Conservation (phyloP, 768 basidiomycete species). For the Naematelia encephala region DNA sequence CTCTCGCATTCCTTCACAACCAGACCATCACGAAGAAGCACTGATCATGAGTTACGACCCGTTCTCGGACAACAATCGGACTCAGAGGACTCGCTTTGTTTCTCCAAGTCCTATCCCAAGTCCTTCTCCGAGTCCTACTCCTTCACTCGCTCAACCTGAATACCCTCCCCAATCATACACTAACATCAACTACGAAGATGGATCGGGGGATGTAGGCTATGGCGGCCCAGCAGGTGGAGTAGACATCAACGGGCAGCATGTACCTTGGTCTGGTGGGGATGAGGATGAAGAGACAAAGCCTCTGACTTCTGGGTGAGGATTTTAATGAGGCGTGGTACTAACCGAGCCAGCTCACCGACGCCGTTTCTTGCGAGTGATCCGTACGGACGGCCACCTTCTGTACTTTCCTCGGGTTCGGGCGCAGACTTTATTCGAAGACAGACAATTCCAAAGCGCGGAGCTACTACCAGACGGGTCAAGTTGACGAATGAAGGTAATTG, state of each 20-base stretch:
- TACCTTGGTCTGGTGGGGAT: conserved; percentile 36
- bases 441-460: conserved; percentile 75
- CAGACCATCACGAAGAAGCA: too few relatives aligned
- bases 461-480: conserved; percentile 86
- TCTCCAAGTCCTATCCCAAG: not conserved
- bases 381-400: not conserved
- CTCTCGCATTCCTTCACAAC: too few relatives aligned
- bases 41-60: not conserved
- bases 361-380: conserved; percentile 5
- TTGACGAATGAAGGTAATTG: conserved; percentile 83
- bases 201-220: not conserved
- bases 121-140: too few relatives aligned
- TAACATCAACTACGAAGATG: not conserved
- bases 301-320: conserved; percentile 25
- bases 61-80: not conserved
- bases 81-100: not conserved
- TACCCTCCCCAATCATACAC: not conserved
- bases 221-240: conserved; percentile 17
- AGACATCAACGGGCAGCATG: conserved; percentile 28
- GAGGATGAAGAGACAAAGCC: conserved; percentile 42
- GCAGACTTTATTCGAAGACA: conserved; percentile 61
- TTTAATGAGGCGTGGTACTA: not conserved
- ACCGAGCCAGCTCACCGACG: not conserved
- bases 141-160: not conserved
- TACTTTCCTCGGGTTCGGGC: not conserved